A percentile compares a stretch with the other conserved stretches of the same genome.
These are phyloP conservation scores for Helotiales sp. DNA, from an alignment of 2,329 filamentous ascomycete species.

Conservation along the genomic window DNA sequence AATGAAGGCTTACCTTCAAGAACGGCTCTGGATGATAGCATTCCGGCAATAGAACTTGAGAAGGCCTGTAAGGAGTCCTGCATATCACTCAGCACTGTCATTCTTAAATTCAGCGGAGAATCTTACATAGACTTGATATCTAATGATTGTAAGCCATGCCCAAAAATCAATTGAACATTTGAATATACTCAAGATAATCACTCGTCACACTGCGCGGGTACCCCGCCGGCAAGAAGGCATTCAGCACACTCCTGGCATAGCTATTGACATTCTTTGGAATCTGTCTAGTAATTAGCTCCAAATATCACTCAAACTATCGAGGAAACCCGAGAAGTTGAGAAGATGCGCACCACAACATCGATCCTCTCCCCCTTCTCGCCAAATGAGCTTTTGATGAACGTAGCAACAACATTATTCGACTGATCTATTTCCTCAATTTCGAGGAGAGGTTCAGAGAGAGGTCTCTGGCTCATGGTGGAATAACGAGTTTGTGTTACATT, in stretches of 20 bases:
- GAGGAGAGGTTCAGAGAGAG: background rate
- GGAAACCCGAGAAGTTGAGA: background rate
- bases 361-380: slow-evolving; percentile 28
- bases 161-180: background rate
- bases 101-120: too few species aligned
- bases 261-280: slow-evolving; percentile 34
- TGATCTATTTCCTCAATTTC: slow-evolving; percentile 41
- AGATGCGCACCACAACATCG: slow-evolving; percentile 36
- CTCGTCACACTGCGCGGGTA: slow-evolving; percentile 73
- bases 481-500: background rate
- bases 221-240: slow-evolving; percentile 70
- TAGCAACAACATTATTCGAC: slow-evolving; percentile 42
- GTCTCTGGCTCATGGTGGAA: background rate
- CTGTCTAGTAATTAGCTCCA: slow-evolving; percentile 18
- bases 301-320: background rate
- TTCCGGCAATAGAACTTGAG: slow-evolving; percentile 65
- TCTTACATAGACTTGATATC: slow-evolving; percentile 71
- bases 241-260: slow-evolving; percentile 48
- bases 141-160: slow-evolving; percentile 38
- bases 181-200: slow-evolving; percentile 67
- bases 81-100: slow-evolving; percentile 47
- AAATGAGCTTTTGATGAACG: slow-evolving; percentile 34
- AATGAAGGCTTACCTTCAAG: slow-evolving; percentile 69
- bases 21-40: slow-evolving; percentile 70
- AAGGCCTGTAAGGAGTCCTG: slow-evolving; percentile 69